Conservation (phyloP, 108 stramenopile genomes). For the Parietichytrium sp. region DNA sequence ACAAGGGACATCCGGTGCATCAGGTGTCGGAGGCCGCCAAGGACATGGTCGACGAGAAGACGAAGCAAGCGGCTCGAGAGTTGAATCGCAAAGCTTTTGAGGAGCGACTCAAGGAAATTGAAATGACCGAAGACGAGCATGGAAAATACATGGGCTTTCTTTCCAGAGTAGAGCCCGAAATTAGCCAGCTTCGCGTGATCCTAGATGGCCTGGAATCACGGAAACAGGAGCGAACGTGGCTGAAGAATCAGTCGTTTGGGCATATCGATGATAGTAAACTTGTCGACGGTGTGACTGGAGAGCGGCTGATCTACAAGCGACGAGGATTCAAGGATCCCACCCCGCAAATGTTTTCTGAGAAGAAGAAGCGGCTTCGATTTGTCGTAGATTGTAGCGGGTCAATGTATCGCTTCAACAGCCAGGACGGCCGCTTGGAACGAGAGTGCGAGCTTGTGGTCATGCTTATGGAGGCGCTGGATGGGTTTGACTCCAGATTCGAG, state of each 20-base stretch:
- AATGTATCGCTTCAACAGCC: slow-evolving; percentile 87
- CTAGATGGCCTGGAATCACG: slow-evolving; percentile 61
- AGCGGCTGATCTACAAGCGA: slow-evolving; percentile 76
- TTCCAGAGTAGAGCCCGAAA: slow-evolving; percentile 54
- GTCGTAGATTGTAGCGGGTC: slow-evolving; percentile 74
- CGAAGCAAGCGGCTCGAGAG: slow-evolving; percentile 59
- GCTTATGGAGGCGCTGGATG: slow-evolving; percentile 78
- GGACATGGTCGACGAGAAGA: slow-evolving; percentile 73
- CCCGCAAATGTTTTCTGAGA: neutral
- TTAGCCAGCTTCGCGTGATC: slow-evolving; percentile 57
- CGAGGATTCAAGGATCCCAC: slow-evolving; percentile 62
- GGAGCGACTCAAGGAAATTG: slow-evolving; percentile 69
- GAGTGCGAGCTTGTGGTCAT: slow-evolving; percentile 74
- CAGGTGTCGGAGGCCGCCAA: slow-evolving; percentile 82
- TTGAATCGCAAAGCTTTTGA: slow-evolving; percentile 72
- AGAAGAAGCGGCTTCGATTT: slow-evolving; percentile 62
- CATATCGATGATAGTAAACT: slow-evolving; percentile 80
- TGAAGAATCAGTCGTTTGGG: slow-evolving; percentile 71
- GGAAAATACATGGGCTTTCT: slow-evolving; percentile 66
- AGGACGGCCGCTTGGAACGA: slow-evolving; percentile 74
- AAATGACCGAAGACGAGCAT: slow-evolving; percentile 76
- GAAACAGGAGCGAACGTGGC: slow-evolving; percentile 72
- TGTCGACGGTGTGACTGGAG: slow-evolving; percentile 78
- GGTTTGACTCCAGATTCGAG: slow-evolving; percentile 51
- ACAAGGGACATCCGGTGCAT: slow-evolving; percentile 76